A percentile compares a stretch with the other conserved stretches of the same genome.
Conservation (phyloP, 495 filamentous ascomycete genomes). For the Aspergillus mulundensis region DNA sequence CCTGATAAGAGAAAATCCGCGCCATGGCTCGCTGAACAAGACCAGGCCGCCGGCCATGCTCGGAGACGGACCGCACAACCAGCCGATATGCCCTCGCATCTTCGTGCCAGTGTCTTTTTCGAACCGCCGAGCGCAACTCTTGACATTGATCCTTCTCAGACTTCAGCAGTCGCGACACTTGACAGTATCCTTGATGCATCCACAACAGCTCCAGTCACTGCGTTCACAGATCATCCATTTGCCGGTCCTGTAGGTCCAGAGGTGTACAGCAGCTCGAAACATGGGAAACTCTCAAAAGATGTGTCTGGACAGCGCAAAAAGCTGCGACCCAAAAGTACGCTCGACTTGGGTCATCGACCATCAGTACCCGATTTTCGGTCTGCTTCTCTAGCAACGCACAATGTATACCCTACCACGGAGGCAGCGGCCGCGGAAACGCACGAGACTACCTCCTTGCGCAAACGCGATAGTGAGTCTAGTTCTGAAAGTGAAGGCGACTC, state of each 20-base stretch:
- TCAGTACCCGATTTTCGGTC: slow-evolving; percentile 16
- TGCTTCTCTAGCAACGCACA: slow-evolving; percentile 9
- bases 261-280: slow-evolving; percentile 52
- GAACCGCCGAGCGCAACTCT: slow-evolving; percentile 60
- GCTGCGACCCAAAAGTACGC: slow-evolving; percentile 19
- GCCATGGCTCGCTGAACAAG: slow-evolving; percentile 29
- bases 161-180: slow-evolving; percentile 81
- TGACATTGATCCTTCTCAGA: slow-evolving; percentile 66
- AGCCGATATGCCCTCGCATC: slow-evolving; percentile 70
- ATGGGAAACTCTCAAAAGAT: slow-evolving; percentile 24
- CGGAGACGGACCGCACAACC: slow-evolving; percentile 32
- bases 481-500: slow-evolving; percentile 10
- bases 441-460: slow-evolving; percentile 19
- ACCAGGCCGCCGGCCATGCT: slow-evolving; percentile 17
- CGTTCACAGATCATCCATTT: slow-evolving; percentile 90
- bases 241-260: slow-evolving; percentile 67
- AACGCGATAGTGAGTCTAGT: slow-evolving; percentile 22
- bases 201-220: slow-evolving; percentile 82
- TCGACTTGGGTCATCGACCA: slow-evolving; percentile 17
- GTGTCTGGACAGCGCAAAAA: slow-evolving; percentile 19
- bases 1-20: slow-evolving; percentile 45
- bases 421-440: slow-evolving; percentile 15
- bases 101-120: slow-evolving; percentile 88
- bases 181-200: slow-evolving; percentile 96
- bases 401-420: slow-evolving; percentile 15